phyloP scores from a whole-genome alignment of 2,329 filamentous ascomycete genomes.

The Alternaria angustiovoidea region DNA sequence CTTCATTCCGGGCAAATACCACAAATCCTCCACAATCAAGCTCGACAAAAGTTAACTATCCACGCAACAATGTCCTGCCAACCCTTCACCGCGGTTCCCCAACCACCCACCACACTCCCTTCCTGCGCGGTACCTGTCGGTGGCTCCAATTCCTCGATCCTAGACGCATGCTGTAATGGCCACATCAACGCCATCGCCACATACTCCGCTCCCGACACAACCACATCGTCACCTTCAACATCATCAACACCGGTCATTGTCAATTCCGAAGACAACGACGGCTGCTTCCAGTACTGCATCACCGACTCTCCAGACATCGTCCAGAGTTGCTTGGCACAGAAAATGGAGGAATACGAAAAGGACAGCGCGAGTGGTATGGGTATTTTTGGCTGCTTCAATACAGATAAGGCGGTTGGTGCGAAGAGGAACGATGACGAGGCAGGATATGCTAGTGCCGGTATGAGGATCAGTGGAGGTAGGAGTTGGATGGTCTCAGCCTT shows the following conservation, averaged over 20 bases:
- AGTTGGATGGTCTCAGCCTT: slow-evolving; percentile 14
- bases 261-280: slow-evolving; percentile 20
- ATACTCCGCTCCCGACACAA: slow-evolving; percentile 24
- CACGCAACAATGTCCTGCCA: slow-evolving; percentile 20
- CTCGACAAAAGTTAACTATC: neutral
- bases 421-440: slow-evolving; percentile 12
- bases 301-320: slow-evolving; percentile 25
- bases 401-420: slow-evolving; percentile 7
- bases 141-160: slow-evolving; percentile 37
- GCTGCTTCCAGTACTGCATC: slow-evolving; percentile 39
- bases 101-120: slow-evolving; percentile 31
- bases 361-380: neutral
- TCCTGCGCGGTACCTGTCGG: slow-evolving; percentile 40
- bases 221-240: neutral
- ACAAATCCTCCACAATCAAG: neutral
- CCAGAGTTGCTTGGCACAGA: slow-evolving; percentile 21
- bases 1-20: neutral
- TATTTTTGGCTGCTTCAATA: slow-evolving; percentile 25
- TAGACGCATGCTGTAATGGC: slow-evolving; percentile 43
- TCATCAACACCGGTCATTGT: slow-evolving; percentile 13
- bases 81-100: slow-evolving; percentile 27
- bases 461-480: slow-evolving; percentile 3
- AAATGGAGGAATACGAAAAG: slow-evolving; percentile 18
- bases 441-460: slow-evolving; percentile 17
- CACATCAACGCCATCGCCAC: slow-evolving; percentile 38